Percentiles rank a stretch among this genome's conserved stretches.
phyloP scores from a whole-genome alignment of 805 yeast genomes.

The Nematodospora valgi region DNA sequence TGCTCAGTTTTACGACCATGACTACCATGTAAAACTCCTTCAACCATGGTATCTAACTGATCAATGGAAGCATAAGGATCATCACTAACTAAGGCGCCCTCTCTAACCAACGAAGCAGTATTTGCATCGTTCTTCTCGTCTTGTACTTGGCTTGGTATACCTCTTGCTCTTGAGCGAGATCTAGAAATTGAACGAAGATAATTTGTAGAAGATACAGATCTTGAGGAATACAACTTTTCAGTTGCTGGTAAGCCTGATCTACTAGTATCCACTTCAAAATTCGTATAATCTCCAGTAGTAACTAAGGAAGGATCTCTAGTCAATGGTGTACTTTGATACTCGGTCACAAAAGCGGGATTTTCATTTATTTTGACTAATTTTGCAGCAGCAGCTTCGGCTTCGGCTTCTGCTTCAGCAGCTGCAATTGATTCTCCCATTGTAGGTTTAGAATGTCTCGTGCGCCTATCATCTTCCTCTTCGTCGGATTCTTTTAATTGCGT shows the following conservation, averaged over 20 bases:
- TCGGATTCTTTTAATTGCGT: slow-evolving; percentile 16
- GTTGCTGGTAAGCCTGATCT: slow-evolving; percentile 12
- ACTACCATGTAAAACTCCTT: slow-evolving; percentile 35
- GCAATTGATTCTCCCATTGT: slow-evolving; percentile 45
- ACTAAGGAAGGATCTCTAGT: slow-evolving; percentile 36
- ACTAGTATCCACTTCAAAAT: slow-evolving; percentile 39
- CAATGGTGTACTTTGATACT: slow-evolving; percentile 13
- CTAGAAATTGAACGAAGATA: slow-evolving; percentile 66
- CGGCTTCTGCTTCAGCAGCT: slow-evolving; percentile 35
- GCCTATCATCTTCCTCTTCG: slow-evolving; percentile 33
- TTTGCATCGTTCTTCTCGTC: slow-evolving; percentile 30
- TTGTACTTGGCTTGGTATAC: slow-evolving; percentile 4
- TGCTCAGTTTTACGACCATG: not conserved
- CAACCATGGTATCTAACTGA: slow-evolving; percentile 48
- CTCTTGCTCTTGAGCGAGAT: slow-evolving; percentile 51
- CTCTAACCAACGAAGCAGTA: slow-evolving; percentile 43
- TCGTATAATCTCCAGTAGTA: slow-evolving; percentile 45
- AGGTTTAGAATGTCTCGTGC: slow-evolving; percentile 38
- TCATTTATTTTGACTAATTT: slow-evolving; percentile 1
- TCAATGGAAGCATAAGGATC: slow-evolving; percentile 48
- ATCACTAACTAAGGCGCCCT: slow-evolving; percentile 54
- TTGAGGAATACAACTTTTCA: slow-evolving; percentile 24
- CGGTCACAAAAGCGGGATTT: slow-evolving; percentile 6
- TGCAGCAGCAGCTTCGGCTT: slow-evolving; percentile 8
- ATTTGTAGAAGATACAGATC: slow-evolving; percentile 44